Evolutionary conservation across 2,329 filamentous ascomycete genomes (phyloP), one percentile per base, ranked within the genome.

Genomic region (Aurifilum marmelostoma): DNA sequence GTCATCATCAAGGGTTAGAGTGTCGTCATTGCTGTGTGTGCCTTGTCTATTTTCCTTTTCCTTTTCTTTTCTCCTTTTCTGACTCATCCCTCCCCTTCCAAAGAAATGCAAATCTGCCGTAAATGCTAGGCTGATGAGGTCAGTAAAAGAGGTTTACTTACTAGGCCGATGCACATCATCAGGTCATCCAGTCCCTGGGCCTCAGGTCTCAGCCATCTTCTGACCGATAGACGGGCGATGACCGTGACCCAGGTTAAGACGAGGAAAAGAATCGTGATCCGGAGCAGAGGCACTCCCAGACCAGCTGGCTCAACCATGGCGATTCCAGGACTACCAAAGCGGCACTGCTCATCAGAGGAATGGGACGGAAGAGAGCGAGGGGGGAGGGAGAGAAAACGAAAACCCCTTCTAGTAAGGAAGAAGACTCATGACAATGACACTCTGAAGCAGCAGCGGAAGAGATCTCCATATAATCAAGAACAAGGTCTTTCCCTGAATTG

Each of bases 121-220:
- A 32, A n/a, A 41, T 37, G 58, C 39, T n/a, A 29, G n/a, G 27
- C 29, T 27, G 14, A 29, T 3, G 5, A 29, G 52, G 61, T 39
- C n/a, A 37, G 34, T 21, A 47, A 18, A 43, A 41, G n/a, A 29
- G 16, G n/a, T n/a, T n/a, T n/a, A 67, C 74, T 43, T 73, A 77
- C 76, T 12, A 76, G 67, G 9, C 76, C 76, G 52, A 69, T 50
- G 12, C 34, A 58, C 76, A 77, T 77, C 27, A 74, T 34, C 52
- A 69, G 69, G 62, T 77, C 75, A 70, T 77, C 76, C 41, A 71
- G 7, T 5, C 76, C 76, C 66, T 73, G 73, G 11, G 72, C 73
- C 59, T 71, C 69, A 0, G 69, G 69, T 16, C 73, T 74, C 43
- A 73, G 72, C 74, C 73, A 75, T 72, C 69, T 67, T 54, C 75